Percentiles rank a stretch among this genome's conserved stretches.
These are phyloP conservation scores for Globisporangium nagaii DNA, from an alignment of 352 stramenopile genomes.

Conservation along the genomic window DNA sequence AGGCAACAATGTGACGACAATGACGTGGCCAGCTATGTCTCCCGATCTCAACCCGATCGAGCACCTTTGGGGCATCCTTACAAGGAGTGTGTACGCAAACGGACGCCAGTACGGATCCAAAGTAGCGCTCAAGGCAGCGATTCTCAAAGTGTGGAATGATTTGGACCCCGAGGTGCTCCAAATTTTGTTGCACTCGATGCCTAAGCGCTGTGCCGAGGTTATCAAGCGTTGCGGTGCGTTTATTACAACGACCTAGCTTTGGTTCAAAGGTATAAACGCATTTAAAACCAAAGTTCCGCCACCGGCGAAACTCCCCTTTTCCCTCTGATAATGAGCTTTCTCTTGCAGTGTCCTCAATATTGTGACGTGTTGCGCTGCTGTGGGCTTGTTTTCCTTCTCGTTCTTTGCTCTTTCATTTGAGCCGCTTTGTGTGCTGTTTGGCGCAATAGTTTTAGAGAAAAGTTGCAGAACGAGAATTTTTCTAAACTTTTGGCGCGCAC, in stretches of 20 bases:
- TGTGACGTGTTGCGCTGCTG: too few relatives aligned
- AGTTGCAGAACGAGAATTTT: too few relatives aligned
- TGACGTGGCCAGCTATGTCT: too few relatives aligned
- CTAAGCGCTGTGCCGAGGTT: background rate
- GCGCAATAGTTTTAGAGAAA: too few relatives aligned
- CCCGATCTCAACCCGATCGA: background rate
- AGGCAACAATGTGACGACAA: too few relatives aligned
- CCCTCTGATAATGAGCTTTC: too few relatives aligned
- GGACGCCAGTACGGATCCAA: slow-evolving; percentile 2
- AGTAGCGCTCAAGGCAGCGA: background rate
- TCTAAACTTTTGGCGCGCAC: too few relatives aligned
- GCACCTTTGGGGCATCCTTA: background rate
- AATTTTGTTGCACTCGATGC: background rate
- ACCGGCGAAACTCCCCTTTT: background rate
- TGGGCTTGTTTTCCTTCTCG: too few relatives aligned
- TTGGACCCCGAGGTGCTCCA: background rate
- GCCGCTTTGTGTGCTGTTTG: too few relatives aligned
- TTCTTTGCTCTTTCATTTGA: too few relatives aligned
- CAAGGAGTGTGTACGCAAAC: background rate
- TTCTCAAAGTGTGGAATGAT: background rate
- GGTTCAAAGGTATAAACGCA: background rate
- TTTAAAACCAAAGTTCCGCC: background rate
- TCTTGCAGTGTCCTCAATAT: too few relatives aligned
- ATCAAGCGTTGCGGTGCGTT: background rate
- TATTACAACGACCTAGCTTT: background rate